Evolutionary conservation across 2,329 filamentous ascomycete genomes (phyloP), one percentile per base, ranked within the genome.

Genomic region (Alternaria panax): DNA sequence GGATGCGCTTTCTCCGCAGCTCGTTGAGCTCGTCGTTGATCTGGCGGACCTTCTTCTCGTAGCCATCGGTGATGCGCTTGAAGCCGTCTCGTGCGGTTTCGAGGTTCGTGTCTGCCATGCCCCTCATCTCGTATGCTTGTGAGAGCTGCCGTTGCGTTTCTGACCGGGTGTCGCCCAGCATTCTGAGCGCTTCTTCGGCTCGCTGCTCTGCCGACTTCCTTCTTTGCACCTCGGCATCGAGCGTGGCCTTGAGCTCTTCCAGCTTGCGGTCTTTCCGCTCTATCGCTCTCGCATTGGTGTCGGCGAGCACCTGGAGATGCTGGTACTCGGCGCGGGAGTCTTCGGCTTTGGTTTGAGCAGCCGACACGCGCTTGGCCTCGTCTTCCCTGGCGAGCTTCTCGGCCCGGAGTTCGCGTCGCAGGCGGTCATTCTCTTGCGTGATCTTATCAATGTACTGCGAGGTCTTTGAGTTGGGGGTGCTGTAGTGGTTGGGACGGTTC

Each of bases 351-450:
- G 90, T 88, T 72, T 91, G 88, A 46, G 90, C 80, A 64, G 91
- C 82, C 62, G 86, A 87, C 11, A 89, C 85, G 5, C 86, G 85
- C 73, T 90, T 87, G 67, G 87, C 87, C n/a, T 89, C 84, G 70
- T 93, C 91, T 59, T 92, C 90, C 43, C 89, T 84, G 45, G 78
- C 78, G 18, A 79, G 69, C 51, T 76, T 73, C 60, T 82, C 79
- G 3, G 78, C 75, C 30, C 76, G 78, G 42, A 83, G 71, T 64
- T 94, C 91, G 52, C 91, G 86, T 69, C 91, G 91, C 45, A 94
- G 82, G 40, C 88, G 85, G 71, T 94, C 91, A 67, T 93, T 93
- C 73, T 94, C 91, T 53, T 89, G 88, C 73, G 92, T 91, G 54
- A 95, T 85, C 72, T 88, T 87, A 79, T 95, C 92, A 76, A 95